Evolutionary conservation across 176 grass and related monocot genomes (phyloP), one percentile per base, ranked within the genome.

Genomic region (Poa pratensis): DNA sequence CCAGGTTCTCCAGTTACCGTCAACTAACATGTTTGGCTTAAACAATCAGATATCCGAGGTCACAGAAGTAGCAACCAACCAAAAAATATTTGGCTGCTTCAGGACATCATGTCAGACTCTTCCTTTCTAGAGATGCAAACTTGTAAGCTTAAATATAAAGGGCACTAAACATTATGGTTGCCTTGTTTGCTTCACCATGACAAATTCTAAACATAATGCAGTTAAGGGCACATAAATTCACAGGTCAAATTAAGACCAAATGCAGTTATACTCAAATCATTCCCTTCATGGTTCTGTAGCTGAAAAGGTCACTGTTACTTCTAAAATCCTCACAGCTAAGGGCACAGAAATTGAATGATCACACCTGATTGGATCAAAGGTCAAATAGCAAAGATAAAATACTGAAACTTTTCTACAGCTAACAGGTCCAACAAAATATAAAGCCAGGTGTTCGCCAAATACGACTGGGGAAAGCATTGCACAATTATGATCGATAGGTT

Each of bases 401-500:
- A 26, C 50, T 2, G 12, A 40, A 26, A 49, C 37, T 71, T 59
- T 20, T 43, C 80, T 59, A 59, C 22, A 58, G 80, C 76, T 40
- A 83, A 20, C 40, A 65, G 66, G 32, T 64, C 23, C 34, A 57
- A 18, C 1, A 79, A 61, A 10, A 62, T 65, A 26, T 20, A 72
- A 23, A 50, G 26, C 16, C 69, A 64, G 11, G 35, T 22, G 12
- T 66, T 42, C 26, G 20, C 60, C 59, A 19, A 24, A 59, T 20
- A 40, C 15, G 83, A 68, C 16, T 39, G 6, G n/a, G 23, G 7
- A 70, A 49, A 76, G 15, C 39, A 66, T 79, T 79, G 48, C 7
- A 27, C 11, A 55, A 65, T 78, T 90, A 82, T 79, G 84, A 79
- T 53, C 5, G 0, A 48, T n/a, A 77, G 7, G 62, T 42, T 81